Evolutionary conservation across 129 eudicot genomes (phyloP).

Genomic region (Centrapalus pauciflorus): DNA sequence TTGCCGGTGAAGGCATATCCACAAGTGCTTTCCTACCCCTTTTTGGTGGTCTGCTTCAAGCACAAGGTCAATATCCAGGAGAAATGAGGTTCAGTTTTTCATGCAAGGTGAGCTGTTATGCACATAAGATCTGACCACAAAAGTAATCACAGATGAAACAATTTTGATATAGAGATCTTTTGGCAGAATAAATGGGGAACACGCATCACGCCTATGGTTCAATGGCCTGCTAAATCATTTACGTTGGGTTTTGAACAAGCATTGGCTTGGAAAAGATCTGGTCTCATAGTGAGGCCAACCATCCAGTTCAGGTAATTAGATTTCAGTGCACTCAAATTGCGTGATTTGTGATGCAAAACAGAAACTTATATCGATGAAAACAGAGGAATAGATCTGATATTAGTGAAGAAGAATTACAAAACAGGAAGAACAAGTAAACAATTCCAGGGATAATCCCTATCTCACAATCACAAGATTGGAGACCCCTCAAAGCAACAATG

Average conservation of each 20-base stretch:
- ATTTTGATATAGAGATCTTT: conserved; percentile 3
- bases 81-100: conserved; percentile 85
- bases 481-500: too few species aligned
- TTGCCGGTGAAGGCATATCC: conserved; percentile 74
- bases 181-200: conserved; percentile 84
- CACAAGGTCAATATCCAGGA: conserved; percentile 93
- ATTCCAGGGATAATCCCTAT: too few species aligned
- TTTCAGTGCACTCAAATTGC: not conserved
- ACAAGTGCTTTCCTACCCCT: conserved; percentile 73
- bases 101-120: conserved; percentile 50
- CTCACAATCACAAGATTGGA: too few species aligned
- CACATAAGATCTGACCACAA: not conserved
- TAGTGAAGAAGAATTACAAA: too few species aligned
- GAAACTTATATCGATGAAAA: too few species aligned
- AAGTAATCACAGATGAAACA: not conserved
- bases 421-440: too few species aligned
- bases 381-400: too few species aligned
- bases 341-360: too few species aligned
- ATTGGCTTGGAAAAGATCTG: conserved; percentile 86
- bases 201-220: conserved; percentile 58
- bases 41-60: conserved; percentile 91
- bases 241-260: conserved; percentile 64
- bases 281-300: conserved; percentile 80
- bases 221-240: conserved; percentile 81
- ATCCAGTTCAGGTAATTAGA: conserved; percentile 60